These are phyloP conservation scores for Strombidium stylifer DNA, from an alignment of 73 alveolate genomes.

Conservation along the genomic window DNA sequence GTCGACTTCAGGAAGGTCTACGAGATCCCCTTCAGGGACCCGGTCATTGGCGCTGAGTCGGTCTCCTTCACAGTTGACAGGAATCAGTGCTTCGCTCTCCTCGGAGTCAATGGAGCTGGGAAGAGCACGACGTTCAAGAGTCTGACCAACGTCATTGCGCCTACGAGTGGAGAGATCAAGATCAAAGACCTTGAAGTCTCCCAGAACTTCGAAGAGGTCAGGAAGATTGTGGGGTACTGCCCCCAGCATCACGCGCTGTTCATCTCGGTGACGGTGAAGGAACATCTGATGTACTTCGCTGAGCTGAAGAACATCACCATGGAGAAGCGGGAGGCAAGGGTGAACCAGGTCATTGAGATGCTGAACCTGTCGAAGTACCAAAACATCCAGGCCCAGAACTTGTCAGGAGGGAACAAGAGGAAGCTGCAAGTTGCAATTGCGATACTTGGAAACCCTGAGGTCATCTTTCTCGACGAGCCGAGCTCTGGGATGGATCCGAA, in stretches of 20 bases:
- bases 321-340: slow-evolving; percentile 18
- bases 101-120: slow-evolving; percentile 99
- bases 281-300: slow-evolving; percentile 76
- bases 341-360: slow-evolving; percentile 60
- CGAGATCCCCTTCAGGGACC: slow-evolving; percentile 5
- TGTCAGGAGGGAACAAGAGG: slow-evolving; percentile 94
- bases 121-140: slow-evolving; percentile 92
- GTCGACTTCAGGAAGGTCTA: slow-evolving; percentile 65
- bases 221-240: slow-evolving; percentile 85
- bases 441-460: slow-evolving; percentile 78
- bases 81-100: slow-evolving; percentile 92
- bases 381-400: slow-evolving; percentile 59
- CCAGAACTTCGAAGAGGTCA: slow-evolving; percentile 47
- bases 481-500: slow-evolving; percentile 90
- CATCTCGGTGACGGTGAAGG: slow-evolving; percentile 76
- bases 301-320: slow-evolving; percentile 65
- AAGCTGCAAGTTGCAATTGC: slow-evolving; percentile 84
- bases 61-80: slow-evolving; percentile 82
- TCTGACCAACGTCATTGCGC: slow-evolving; percentile 69
- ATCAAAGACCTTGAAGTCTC: slow-evolving; percentile 60
- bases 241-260: slow-evolving; percentile 89
- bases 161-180: slow-evolving; percentile 68
- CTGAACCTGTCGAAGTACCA: slow-evolving; percentile 67
- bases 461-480: slow-evolving; percentile 82
- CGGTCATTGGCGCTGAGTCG: slow-evolving; percentile 79